Evolutionary conservation across 2,329 filamentous ascomycete genomes (phyloP), one percentile per base, ranked within the genome.

Genomic region (Malbranchea cinnamomea): DNA sequence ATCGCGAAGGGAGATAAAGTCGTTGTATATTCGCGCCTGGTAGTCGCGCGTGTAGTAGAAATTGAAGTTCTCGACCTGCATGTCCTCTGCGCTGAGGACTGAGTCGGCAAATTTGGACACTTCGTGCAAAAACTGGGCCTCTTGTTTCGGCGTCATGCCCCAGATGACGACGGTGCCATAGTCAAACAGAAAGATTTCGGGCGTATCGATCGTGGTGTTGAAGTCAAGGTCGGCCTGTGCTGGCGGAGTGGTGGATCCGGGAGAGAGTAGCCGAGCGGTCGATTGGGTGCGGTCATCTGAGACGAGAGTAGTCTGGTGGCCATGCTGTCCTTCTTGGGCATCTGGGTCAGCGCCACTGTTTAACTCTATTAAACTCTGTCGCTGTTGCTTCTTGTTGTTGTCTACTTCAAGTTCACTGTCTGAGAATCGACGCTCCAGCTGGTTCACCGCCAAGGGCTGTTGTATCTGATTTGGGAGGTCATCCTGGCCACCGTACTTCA

Each of bases 11-110:
- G 82, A 89, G 55, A 98, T 98, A 47, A 98, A 98, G 57, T 98
- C 89, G 56, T 98, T 98, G 68, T 98, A 98, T 54, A 98, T 98
- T 30, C 89, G 78, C 13, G 89, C 83, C 57, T 98, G 91, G 53
- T 98, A 98, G 51, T 95, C 87, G 46, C 80, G 72, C 3, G 89
- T 95, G 60, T 98, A 95, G 63, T 98, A 98, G 55, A 95, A 98
- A 54, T 98, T 98, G 67, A 98, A 98, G 48, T 87, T 83, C 55
- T 98, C 89, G 26, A 84, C 82, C 59, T 98, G 87, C 17, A 93
- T 76, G 43, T 93, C 83, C 48, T 92, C 85, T 7, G 78, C 71
- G 15, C 74, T 74, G 28, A 95, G 67, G 53, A 93, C 93, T 50
- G 93, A 87, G 23, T 74, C 70, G 54, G 94, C 89, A 44, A 95